Evolutionary conservation across 805 yeast species (phyloP).

Genomic region (Candida dajiaensis): DNA sequence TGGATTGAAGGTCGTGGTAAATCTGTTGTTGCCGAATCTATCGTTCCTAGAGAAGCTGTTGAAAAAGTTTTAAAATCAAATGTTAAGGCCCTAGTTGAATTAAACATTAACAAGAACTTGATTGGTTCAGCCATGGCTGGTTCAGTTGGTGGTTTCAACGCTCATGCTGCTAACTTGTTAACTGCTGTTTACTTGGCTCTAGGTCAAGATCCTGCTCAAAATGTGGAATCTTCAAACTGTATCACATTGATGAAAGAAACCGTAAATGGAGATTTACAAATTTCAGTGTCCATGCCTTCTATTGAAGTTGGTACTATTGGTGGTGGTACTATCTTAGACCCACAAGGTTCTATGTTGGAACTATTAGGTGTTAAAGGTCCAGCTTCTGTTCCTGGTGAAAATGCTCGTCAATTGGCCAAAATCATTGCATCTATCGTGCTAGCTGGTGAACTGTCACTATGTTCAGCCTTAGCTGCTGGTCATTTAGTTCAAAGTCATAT

Average conservation of each 20-base stretch:
- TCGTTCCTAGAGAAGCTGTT: constrained; percentile 78
- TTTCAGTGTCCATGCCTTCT: constrained; percentile 98
- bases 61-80: constrained; percentile 81
- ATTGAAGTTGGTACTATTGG: constrained; percentile 99
- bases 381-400: constrained; percentile 86
- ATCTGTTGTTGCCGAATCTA: constrained; percentile 94
- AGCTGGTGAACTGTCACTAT: constrained; percentile 91
- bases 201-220: constrained; percentile 99
- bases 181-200: constrained; percentile 93
- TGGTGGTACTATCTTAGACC: constrained; percentile 96
- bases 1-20: constrained; percentile 99
- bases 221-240: constrained; percentile 96
- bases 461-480: constrained; percentile 97
- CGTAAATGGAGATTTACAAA: constrained; percentile 70
- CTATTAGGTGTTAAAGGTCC: constrained; percentile 94
- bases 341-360: constrained; percentile 95
- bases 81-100: constrained; percentile 86
- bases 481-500: constrained; percentile 97
- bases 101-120: constrained; percentile 83
- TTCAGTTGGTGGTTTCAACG: constrained; percentile 94
- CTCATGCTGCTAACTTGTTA: constrained; percentile 94
- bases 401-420: constrained; percentile 89
- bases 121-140: constrained; percentile 99
- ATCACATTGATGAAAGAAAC: constrained; percentile 88
- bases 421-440: constrained; percentile 91